Percentiles rank a stretch among this genome's conserved stretches.
Conservation (phyloP, 2,329 filamentous ascomycete species). For the Didymella glomerata region DNA sequence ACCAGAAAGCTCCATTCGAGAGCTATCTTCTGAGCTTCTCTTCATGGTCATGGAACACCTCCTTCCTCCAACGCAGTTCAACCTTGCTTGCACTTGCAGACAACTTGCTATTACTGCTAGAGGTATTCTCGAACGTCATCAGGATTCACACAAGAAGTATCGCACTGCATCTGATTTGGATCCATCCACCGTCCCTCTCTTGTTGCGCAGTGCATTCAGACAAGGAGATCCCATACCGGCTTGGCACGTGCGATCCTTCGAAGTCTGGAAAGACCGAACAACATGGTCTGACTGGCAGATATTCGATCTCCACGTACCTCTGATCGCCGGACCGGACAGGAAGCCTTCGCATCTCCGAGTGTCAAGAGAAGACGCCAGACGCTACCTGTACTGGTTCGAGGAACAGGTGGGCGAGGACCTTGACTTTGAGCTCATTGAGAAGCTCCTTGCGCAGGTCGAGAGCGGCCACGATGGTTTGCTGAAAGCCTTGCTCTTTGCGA, state of each 20-base stretch:
- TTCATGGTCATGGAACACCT: not conserved
- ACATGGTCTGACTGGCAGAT: constrained; percentile 6
- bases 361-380: not conserved
- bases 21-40: not conserved
- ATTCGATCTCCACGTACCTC: not conserved
- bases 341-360: not conserved
- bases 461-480: constrained; percentile 10
- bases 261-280: constrained; percentile 23
- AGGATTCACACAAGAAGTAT: not conserved
- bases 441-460: constrained; percentile 5
- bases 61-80: not conserved
- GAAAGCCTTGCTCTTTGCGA: constrained; percentile 16
- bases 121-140: not conserved
- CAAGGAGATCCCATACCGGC: constrained; percentile 17
- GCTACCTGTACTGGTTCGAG: constrained; percentile 11
- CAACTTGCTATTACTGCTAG: not conserved
- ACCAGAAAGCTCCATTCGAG: not conserved
- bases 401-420: not conserved
- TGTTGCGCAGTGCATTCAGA: constrained; percentile 21
- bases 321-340: not conserved
- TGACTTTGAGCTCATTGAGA: not conserved
- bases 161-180: not conserved
- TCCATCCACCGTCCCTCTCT: constrained; percentile 12
- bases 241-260: constrained; percentile 22
- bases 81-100: not conserved